Base-by-base conservation (phyloP, 2,329 filamentous ascomycete genomes). In the Fusarium scirpi region DNA sequence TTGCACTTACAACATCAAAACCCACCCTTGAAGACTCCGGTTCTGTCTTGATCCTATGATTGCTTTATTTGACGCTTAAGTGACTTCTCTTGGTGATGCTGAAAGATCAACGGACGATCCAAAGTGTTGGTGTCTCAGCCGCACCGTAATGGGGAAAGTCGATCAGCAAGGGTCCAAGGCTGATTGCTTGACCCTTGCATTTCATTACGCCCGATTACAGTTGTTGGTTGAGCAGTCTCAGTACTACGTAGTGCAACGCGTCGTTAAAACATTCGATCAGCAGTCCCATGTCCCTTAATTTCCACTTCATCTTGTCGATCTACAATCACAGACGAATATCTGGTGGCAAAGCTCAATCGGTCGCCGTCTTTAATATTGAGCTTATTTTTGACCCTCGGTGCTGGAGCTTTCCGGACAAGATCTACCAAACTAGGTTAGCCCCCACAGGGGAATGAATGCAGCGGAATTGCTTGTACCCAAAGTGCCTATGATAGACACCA, bases 61-160 rank as follows among this genome's bases (percentile, higher is more conserved):
- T 24, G 24, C 24, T 24, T 24, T 24, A 6, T 24, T 24, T 5
- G 22, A 24, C 25, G 8, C 25, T 25, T 9, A 9, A 25, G 8
- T 27, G 27, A 11, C 3, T 27, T 27, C 27, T 27, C 11, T 6
- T 13, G 6, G 3, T 30, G 29, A 30, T 7, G 29, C 29, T 38
- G 25, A 18, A 18, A 18, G 15, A 32, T 20, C 3, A n/a, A 27
- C 25, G 6, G 44, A 9, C 10, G 24, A 45, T 64, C 24, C 16
- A 30, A 8, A 18, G 18, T n/a, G 22, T 22, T 34, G 41, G 59
- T 40, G 27, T 32, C 59, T 64, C 59, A 64, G 62, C 62, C 62
- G 62, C 62, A 64, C 62, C 20, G 29, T 13, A 58, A 40, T 8
- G 24, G 44, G 62, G 7, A 51, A 58, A 58, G 62, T 38, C 29